phyloP scores from a whole-genome alignment of 345 rosid species.

The Dimocarpus longan region DNA sequence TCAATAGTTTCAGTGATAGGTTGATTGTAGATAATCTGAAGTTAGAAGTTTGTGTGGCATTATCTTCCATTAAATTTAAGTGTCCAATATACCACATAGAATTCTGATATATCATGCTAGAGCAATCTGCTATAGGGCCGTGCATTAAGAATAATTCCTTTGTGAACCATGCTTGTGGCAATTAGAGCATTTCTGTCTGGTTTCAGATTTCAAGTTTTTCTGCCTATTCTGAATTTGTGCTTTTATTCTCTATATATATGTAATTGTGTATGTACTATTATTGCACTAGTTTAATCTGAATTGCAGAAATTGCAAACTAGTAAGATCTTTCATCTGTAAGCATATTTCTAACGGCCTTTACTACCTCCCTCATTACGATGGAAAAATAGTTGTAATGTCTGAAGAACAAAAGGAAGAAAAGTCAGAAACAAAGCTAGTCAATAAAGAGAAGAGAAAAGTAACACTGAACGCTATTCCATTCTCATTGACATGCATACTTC shows the following conservation, averaged over 20 bases:
- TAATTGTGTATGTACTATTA: not conserved
- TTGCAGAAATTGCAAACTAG: not conserved
- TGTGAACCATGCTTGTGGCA: not conserved
- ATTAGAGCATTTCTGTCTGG: not conserved
- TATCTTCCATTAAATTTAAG: not conserved
- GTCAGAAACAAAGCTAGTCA: constrained; percentile 53
- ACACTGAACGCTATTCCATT: constrained; percentile 61
- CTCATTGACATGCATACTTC: constrained; percentile 76
- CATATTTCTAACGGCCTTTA: constrained; percentile 13
- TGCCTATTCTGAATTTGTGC: not conserved
- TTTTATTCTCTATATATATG: not conserved
- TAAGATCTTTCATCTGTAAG: not conserved
- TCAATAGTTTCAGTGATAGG: not conserved
- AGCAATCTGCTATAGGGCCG: not conserved
- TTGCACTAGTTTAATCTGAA: not conserved
- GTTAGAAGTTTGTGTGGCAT: not conserved
- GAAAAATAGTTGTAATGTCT: constrained; percentile 57
- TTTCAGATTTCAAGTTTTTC: not conserved
- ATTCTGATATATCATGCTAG: constrained; percentile 4
- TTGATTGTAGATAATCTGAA: not conserved
- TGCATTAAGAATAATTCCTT: not conserved
- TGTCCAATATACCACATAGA: not conserved
- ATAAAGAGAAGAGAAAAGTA: constrained; percentile 77
- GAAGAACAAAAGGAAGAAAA: constrained; percentile 51
- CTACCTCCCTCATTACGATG: constrained; percentile 64